Evolutionary conservation across 2,329 filamentous ascomycete genomes (phyloP).

Genomic region (Microdochium paspali): DNA sequence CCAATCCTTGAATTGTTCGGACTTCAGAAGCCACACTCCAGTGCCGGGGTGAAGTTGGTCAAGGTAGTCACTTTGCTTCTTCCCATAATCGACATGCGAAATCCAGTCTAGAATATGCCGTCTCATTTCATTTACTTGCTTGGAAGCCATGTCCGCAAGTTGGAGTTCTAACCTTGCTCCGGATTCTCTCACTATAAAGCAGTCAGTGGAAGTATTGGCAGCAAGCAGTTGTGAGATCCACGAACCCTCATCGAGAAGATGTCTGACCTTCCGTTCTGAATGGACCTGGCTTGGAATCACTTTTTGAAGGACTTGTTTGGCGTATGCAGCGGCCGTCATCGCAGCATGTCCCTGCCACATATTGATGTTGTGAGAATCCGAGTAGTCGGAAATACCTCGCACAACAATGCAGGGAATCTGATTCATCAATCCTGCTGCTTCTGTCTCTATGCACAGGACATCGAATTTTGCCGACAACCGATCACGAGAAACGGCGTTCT

Average conservation of each 20-base stretch:
- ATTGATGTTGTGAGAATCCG: neutral
- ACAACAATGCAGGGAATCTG: neutral
- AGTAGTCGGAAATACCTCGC: neutral
- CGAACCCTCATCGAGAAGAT: neutral
- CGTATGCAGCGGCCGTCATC: neutral
- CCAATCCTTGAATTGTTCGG: slow-evolving; percentile 8
- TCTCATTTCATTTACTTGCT: neutral
- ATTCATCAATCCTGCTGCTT: slow-evolving; percentile 1
- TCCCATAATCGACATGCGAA: neutral
- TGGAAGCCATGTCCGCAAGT: neutral
- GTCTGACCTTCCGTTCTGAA: neutral
- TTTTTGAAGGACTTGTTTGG: neutral
- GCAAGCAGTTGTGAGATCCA: neutral
- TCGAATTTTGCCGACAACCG: neutral
- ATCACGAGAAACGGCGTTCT: neutral
- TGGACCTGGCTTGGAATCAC: neutral
- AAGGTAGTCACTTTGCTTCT: neutral
- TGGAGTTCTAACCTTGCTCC: neutral
- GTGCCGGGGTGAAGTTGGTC: slow-evolving; percentile 1
- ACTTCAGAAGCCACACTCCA: slow-evolving; percentile 9
- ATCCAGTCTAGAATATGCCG: neutral
- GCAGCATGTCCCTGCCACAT: neutral
- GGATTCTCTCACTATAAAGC: neutral
- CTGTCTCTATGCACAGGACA: neutral
- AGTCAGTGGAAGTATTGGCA: neutral